A percentile compares a stretch with the other conserved stretches of the same genome.
phyloP scores from a whole-genome alignment of 176 grass and related monocot species.

The Zoysia japonica region DNA sequence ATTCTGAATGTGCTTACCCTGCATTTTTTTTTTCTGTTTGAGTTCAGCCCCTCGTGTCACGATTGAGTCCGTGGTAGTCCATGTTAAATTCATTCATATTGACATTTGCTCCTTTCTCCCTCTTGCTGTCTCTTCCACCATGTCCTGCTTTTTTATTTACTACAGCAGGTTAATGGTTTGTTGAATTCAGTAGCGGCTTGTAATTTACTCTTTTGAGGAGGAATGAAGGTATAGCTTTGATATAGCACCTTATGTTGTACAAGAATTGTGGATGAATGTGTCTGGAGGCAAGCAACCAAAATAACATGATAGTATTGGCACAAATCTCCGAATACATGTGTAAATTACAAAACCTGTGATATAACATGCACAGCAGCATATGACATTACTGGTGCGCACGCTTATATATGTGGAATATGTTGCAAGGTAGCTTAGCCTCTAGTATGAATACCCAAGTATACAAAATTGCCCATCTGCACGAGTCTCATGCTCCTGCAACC shows the following conservation, averaged over 20 bases:
- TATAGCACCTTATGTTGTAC: slow-evolving; percentile 5
- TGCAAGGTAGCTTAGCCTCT: slow-evolving; percentile 13
- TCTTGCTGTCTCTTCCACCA: background rate
- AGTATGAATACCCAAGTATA: slow-evolving; percentile 25
- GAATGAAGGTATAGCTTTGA: slow-evolving; percentile 49
- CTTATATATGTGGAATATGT: background rate
- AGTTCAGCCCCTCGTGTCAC: slow-evolving; percentile 29
- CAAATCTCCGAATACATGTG: background rate
- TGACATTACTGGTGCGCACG: background rate
- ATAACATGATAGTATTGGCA: background rate
- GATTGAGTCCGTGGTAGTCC: slow-evolving; percentile 33
- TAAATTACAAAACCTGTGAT: slow-evolving; percentile 5
- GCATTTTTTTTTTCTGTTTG: slow-evolving; percentile 22
- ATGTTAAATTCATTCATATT: slow-evolving; percentile 68
- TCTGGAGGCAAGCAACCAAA: background rate
- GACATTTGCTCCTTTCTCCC: background rate
- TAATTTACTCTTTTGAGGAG: slow-evolving; percentile 47
- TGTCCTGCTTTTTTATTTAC: slow-evolving; percentile 60
- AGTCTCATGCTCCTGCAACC: slow-evolving; percentile 8
- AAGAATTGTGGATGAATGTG: slow-evolving; percentile 19
- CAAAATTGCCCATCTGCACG: slow-evolving; percentile 44
- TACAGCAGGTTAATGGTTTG: slow-evolving; percentile 61
- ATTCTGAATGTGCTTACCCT: slow-evolving; percentile 51
- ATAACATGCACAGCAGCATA: slow-evolving; percentile 9
- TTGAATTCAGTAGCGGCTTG: slow-evolving; percentile 49